These are phyloP conservation scores for Parachlorella kessleri DNA, from an alignment of 139 green algal species.

Conservation along the genomic window DNA sequence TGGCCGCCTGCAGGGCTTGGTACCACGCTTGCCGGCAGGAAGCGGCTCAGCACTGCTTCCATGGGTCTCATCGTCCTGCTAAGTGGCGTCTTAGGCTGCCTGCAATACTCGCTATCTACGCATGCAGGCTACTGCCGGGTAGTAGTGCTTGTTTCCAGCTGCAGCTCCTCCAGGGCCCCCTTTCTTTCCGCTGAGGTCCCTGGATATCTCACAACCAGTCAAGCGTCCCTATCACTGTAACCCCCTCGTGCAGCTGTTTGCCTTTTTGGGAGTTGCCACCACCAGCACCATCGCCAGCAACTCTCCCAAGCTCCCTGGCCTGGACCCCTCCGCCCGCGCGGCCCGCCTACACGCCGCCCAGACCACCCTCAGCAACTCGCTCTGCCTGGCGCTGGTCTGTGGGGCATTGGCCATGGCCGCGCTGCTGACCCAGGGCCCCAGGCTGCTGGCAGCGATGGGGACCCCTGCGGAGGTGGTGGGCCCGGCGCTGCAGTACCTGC, in stretches of 20 bases:
- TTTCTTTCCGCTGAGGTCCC: no score
- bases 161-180: no score
- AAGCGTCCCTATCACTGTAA: no score
- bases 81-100: no score
- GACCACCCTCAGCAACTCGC: conserved; percentile 34
- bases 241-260: conserved; percentile 55
- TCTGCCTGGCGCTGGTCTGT: conserved; percentile 38
- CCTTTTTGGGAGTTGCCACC: conserved; percentile 67
- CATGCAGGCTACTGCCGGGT: no score
- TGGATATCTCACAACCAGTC: no score
- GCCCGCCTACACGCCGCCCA: conserved; percentile 6
- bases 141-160: no score
- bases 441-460: conserved; percentile 53
- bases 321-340: conserved; percentile 19
- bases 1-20: no score
- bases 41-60: no score
- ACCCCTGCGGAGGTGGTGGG: conserved; percentile 39
- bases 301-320: conserved; percentile 4
- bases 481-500: conserved; percentile 43
- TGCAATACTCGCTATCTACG: no score
- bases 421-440: conserved; percentile 31
- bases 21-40: no score
- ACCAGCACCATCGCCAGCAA: conserved; percentile 60
- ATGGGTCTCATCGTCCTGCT: no score
- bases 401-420: conserved; percentile 20